Percentiles rank a stretch among this genome's conserved stretches.
Conservation (phyloP, 1,284 basidiomycete genomes). For the Meira miltonrushii region DNA sequence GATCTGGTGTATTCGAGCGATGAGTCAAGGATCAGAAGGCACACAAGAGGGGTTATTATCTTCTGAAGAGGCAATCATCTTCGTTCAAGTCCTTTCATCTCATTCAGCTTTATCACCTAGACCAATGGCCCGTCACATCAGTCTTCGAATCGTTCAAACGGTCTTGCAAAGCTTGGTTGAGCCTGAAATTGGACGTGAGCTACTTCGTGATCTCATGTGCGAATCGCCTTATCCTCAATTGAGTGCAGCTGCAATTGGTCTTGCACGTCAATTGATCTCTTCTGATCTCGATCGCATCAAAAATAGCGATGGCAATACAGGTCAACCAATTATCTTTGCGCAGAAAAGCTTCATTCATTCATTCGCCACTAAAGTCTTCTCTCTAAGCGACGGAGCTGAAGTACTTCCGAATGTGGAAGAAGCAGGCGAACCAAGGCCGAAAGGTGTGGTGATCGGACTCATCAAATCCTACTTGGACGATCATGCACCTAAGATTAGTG, state of each 20-base stretch:
- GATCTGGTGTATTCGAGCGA: conserved; percentile 20
- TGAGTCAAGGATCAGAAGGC: conserved; percentile 12
- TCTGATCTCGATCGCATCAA: neutral
- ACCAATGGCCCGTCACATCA: conserved; percentile 21
- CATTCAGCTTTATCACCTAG: conserved; percentile 33
- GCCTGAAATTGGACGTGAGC: conserved; percentile 10
- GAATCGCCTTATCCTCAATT: conserved; percentile 35
- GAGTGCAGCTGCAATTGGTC: conserved; percentile 16
- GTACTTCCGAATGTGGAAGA: neutral
- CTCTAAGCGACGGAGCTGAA: neutral
- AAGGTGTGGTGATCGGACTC: too few species aligned
- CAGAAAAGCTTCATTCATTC: neutral
- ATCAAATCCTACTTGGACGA: conserved; percentile 6
- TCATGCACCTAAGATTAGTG: conserved; percentile 1
- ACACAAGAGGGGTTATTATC: conserved; percentile 18
- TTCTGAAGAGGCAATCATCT: neutral
- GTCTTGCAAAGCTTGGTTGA: conserved; percentile 18
- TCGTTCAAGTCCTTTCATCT: conserved; percentile 27
- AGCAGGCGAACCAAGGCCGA: neutral
- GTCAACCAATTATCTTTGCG: neutral
- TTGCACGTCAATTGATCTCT: conserved; percentile 5
- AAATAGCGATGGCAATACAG: neutral
- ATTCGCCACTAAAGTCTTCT: neutral
- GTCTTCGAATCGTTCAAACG: conserved; percentile 24
- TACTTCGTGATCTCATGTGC: conserved; percentile 21